Evolutionary conservation across 2,329 filamentous ascomycete genomes (phyloP).

Genomic region (Allantophomopsis cytisporea): DNA sequence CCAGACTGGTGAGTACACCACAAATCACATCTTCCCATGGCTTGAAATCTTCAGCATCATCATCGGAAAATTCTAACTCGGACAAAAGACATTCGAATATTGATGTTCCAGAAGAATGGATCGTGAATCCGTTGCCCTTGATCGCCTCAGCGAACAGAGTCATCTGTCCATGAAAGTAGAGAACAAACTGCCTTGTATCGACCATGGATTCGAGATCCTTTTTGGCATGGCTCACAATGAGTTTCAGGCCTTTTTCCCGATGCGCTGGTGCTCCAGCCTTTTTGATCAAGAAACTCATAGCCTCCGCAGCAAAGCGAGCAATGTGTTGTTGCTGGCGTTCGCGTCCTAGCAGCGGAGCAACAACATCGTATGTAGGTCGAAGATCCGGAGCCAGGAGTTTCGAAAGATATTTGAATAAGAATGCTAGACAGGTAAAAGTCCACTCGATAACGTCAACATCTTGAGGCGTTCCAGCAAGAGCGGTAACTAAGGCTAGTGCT

Average conservation of each 20-base stretch:
- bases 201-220: constrained; percentile 45
- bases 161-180: constrained; percentile 84
- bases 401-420: constrained; percentile 94
- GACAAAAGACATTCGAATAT: constrained; percentile 37
- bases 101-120: constrained; percentile 45
- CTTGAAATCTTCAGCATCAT: constrained; percentile 24
- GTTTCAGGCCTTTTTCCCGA: constrained; percentile 56
- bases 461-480: constrained; percentile 63
- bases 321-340: constrained; percentile 74
- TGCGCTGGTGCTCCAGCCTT: constrained; percentile 73
- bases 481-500: constrained; percentile 61
- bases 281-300: constrained; percentile 83
- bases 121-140: constrained; percentile 43
- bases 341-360: constrained; percentile 76
- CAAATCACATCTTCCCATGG: constrained; percentile 53
- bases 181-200: constrained; percentile 41
- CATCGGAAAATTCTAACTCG: constrained; percentile 28
- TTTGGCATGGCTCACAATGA: constrained; percentile 60
- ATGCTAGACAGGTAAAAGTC: constrained; percentile 89
- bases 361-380: constrained; percentile 68
- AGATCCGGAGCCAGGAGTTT: constrained; percentile 76
- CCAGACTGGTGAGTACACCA: constrained; percentile 66
- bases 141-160: constrained; percentile 77
- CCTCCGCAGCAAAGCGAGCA: constrained; percentile 84
- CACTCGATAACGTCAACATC: constrained; percentile 91